Evolutionary conservation across 1,139 yeast genomes (phyloP).

Genomic region (Debaryomycetaceae sp.): DNA sequence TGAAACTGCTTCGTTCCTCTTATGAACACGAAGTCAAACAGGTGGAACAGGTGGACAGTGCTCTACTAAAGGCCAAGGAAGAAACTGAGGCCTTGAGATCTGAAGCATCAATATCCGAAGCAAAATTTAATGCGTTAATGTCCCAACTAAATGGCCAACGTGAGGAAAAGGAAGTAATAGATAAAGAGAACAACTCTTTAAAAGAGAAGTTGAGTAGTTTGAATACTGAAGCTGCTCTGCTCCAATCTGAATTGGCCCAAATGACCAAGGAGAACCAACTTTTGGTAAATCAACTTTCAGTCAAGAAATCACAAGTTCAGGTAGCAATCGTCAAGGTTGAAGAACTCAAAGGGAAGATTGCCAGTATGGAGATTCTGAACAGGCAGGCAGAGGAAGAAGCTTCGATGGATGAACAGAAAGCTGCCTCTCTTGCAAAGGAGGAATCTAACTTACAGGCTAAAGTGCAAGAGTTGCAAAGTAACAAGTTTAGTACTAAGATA

Average conservation of each 20-base stretch:
- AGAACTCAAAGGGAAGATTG: conserved; percentile 30
- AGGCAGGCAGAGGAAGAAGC: conserved; percentile 18
- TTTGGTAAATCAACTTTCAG: conserved; percentile 60
- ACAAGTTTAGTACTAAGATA: not conserved
- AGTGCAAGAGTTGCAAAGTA: conserved; percentile 9
- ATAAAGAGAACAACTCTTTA: conserved; percentile 59
- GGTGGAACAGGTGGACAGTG: conserved; percentile 63
- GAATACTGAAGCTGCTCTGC: conserved; percentile 63
- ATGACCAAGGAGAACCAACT: conserved; percentile 54
- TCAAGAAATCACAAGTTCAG: conserved; percentile 66
- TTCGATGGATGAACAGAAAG: conserved; percentile 15
- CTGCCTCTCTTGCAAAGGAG: conserved; percentile 6
- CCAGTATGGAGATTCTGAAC: conserved; percentile 25
- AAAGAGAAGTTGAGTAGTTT: conserved; percentile 65
- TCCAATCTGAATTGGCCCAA: conserved; percentile 53
- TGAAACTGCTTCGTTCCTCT: conserved; percentile 61
- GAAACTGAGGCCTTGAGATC: conserved; percentile 74
- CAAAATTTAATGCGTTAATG: conserved; percentile 71
- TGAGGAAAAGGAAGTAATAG: conserved; percentile 57
- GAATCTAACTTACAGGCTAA: not conserved
- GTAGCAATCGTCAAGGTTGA: conserved; percentile 57
- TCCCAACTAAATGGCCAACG: conserved; percentile 63
- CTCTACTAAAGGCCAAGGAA: conserved; percentile 53
- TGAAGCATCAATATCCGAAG: conserved; percentile 78
- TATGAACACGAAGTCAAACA: conserved; percentile 81